These are phyloP conservation scores for Calycina marina DNA, from an alignment of 2,329 filamentous ascomycete species.

Conservation along the genomic window DNA sequence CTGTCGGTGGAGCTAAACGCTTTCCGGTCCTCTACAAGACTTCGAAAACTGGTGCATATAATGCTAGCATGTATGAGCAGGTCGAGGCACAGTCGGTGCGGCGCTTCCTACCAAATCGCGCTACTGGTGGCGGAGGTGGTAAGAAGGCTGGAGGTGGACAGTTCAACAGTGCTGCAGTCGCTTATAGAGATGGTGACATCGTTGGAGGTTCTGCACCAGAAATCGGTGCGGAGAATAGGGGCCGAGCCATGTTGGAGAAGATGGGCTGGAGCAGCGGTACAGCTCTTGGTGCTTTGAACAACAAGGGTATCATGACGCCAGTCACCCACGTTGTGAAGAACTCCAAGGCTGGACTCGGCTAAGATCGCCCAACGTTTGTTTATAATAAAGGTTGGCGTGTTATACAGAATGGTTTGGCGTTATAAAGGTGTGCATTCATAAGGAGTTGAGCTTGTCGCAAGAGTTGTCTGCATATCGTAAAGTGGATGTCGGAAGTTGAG, in stretches of 20 bases:
- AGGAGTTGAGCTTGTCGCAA: too few relatives aligned
- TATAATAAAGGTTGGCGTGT: too few relatives aligned
- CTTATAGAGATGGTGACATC: constrained; percentile 71
- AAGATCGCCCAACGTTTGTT: constrained; percentile 6
- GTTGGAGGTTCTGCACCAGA: constrained; percentile 79
- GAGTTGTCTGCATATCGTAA: too few relatives aligned
- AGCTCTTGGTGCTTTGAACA: constrained; percentile 65
- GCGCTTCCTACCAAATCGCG: constrained; percentile 40
- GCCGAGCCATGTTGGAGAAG: constrained; percentile 79
- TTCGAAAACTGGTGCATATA: constrained; percentile 44
- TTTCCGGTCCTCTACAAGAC: constrained; percentile 70
- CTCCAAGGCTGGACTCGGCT: constrained; percentile 66
- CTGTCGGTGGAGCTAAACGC: constrained; percentile 58
- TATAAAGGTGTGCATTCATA: too few relatives aligned
- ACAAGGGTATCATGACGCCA: constrained; percentile 78
- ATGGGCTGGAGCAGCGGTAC: constrained; percentile 93
- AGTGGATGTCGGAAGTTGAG: too few relatives aligned
- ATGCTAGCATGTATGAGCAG: constrained; percentile 38
- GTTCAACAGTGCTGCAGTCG: constrained; percentile 29
- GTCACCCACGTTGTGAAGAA: constrained; percentile 80
- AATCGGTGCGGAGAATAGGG: constrained; percentile 68
- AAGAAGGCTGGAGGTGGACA: constrained; percentile 17
- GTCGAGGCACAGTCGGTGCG: constrained; percentile 32
- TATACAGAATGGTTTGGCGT: too few relatives aligned
- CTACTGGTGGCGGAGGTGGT: constrained; percentile 25